Conservation (phyloP, 2,329 filamentous ascomycete species). For the Allantophomopsis lycopodina region DNA sequence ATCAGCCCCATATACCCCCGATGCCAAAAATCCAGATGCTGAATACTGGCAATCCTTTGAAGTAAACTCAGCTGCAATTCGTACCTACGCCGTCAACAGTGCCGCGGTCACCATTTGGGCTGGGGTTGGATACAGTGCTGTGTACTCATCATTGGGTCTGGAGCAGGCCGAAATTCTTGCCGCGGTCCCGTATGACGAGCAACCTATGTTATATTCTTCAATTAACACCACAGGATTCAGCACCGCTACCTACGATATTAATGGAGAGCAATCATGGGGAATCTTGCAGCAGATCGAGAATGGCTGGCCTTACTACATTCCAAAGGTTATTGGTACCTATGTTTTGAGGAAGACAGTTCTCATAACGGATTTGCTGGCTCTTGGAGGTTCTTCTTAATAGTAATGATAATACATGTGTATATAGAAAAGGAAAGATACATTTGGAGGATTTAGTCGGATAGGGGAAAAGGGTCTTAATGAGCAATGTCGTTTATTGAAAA, state of each 20-base stretch:
- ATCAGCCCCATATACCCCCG: neutral
- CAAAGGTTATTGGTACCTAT: neutral
- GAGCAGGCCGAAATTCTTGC: neutral
- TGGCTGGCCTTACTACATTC: constrained; percentile 1
- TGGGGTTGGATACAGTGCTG: neutral
- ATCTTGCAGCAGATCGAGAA: constrained; percentile 1
- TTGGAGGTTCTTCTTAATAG: too few species aligned
- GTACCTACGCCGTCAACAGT: constrained; percentile 1
- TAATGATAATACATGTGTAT: too few species aligned
- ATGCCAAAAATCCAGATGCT: neutral
- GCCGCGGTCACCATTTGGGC: neutral
- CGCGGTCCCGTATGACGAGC: neutral
- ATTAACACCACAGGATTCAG: neutral
- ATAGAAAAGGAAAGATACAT: too few species aligned
- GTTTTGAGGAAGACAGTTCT: constrained; percentile 1
- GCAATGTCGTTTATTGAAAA: too few species aligned
- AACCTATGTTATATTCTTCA: constrained; percentile 1
- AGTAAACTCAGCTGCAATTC: neutral
- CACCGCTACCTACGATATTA: neutral
- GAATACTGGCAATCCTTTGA: neutral
- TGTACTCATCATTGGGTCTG: neutral
- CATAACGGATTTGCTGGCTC: constrained; percentile 1
- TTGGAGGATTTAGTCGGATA: too few species aligned
- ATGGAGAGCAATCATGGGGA: constrained; percentile 1
- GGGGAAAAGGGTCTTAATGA: too few species aligned